phyloP scores from a whole-genome alignment of 768 basidiomycete genomes.

The Panaeolus papilionaceus region DNA sequence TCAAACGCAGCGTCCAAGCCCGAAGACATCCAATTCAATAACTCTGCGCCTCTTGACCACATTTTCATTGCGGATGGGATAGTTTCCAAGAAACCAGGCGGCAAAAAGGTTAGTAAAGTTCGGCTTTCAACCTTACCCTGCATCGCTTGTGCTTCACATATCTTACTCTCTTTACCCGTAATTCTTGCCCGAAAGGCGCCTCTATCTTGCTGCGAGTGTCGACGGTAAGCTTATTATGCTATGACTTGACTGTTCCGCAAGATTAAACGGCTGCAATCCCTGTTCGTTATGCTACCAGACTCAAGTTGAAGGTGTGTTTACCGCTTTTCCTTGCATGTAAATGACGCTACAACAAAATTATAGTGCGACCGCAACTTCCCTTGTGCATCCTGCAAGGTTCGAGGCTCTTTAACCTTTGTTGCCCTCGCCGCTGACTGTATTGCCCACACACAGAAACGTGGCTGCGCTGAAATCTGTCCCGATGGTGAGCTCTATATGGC shows the following conservation, averaged over 20 bases:
- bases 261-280: slow-evolving; percentile 19
- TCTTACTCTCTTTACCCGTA: slow-evolving; percentile 8
- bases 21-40: slow-evolving; percentile 35
- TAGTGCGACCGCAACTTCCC: slow-evolving; percentile 61
- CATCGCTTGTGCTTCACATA: slow-evolving; percentile 13
- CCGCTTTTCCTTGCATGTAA: background rate
- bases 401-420: slow-evolving; percentile 13
- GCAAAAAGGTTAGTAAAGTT: slow-evolving; percentile 49
- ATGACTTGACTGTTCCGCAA: slow-evolving; percentile 17
- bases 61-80: slow-evolving; percentile 59
- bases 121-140: slow-evolving; percentile 8
- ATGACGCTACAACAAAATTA: slow-evolving; percentile 4
- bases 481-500: slow-evolving; percentile 47
- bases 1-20: slow-evolving; percentile 26
- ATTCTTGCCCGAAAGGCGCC: slow-evolving; percentile 43
- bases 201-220: slow-evolving; percentile 68
- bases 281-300: slow-evolving; percentile 32
- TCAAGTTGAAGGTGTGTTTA: slow-evolving; percentile 61
- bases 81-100: slow-evolving; percentile 49
- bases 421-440: background rate
- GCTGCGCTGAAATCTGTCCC: slow-evolving; percentile 71
- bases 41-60: slow-evolving; percentile 47
- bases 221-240: slow-evolving; percentile 46
- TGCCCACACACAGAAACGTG: slow-evolving; percentile 53
- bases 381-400: slow-evolving; percentile 50